phyloP scores from a whole-genome alignment of 2,329 filamentous ascomycete genomes.

The Sarocladium kiliense region DNA sequence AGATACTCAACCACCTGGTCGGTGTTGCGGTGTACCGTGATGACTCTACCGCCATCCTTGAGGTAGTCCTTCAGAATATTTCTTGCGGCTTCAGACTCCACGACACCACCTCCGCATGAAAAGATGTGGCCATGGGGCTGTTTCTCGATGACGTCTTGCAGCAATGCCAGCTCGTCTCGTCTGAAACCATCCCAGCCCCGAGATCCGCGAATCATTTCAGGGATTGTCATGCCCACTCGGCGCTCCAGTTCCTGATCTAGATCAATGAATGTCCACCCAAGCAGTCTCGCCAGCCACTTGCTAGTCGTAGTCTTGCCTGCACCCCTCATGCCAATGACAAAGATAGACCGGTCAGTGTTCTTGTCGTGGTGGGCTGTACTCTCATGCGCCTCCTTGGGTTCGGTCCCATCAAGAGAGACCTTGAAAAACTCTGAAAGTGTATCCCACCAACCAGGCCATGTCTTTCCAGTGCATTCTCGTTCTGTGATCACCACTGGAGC shows the following conservation, averaged over 20 bases:
- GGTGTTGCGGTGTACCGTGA: slow-evolving; percentile 84
- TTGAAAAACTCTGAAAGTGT: slow-evolving; percentile 73
- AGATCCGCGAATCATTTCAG: slow-evolving; percentile 70
- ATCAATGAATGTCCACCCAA: slow-evolving; percentile 77
- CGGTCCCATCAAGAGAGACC: slow-evolving; percentile 62
- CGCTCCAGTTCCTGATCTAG: slow-evolving; percentile 83
- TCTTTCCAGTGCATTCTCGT: slow-evolving; percentile 91
- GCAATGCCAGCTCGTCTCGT: slow-evolving; percentile 67
- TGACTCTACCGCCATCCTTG: slow-evolving; percentile 72
- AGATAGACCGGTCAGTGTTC: slow-evolving; percentile 60
- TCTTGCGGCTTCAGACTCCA: slow-evolving; percentile 78
- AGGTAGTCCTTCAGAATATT: slow-evolving; percentile 70
- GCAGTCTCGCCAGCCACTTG: slow-evolving; percentile 70
- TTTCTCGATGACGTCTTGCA: slow-evolving; percentile 69
- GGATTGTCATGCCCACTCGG: slow-evolving; percentile 69
- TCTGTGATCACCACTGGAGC: slow-evolving; percentile 74
- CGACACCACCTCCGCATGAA: slow-evolving; percentile 89
- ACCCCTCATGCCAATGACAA: slow-evolving; percentile 95
- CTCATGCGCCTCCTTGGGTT: slow-evolving; percentile 18
- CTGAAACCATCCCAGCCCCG: slow-evolving; percentile 87
- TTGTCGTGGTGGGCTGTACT: slow-evolving; percentile 9
- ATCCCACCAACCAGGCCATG: slow-evolving; percentile 99
- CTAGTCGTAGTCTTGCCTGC: slow-evolving; percentile 95
- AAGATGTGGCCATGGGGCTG: slow-evolving; percentile 75
- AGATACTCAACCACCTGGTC: slow-evolving; percentile 85